phyloP scores from a whole-genome alignment of 2,329 filamentous ascomycete genomes.

The Fusarium palustre region DNA sequence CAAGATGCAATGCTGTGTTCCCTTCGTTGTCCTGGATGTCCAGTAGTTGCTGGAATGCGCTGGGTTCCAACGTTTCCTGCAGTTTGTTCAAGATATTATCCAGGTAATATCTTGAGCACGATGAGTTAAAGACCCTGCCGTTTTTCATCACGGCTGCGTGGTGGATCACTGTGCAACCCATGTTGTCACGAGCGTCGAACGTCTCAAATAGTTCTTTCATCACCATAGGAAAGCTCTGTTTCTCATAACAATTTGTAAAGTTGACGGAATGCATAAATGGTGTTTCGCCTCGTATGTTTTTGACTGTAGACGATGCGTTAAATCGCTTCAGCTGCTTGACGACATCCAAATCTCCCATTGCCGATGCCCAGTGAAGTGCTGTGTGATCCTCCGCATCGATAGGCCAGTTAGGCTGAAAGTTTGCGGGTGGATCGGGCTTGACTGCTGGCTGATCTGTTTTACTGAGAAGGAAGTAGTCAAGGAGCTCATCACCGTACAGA shows the following conservation, averaged over 20 bases:
- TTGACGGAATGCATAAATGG: slow-evolving; percentile 94
- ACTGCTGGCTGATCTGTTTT: slow-evolving; percentile 80
- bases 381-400: slow-evolving; percentile 95
- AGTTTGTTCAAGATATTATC: slow-evolving; percentile 91
- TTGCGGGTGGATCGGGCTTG: slow-evolving; percentile 81
- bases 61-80: slow-evolving; percentile 78
- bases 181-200: slow-evolving; percentile 81
- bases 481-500: slow-evolving; percentile 89
- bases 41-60: slow-evolving; percentile 81
- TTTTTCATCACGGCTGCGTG: slow-evolving; percentile 91
- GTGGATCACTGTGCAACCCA: slow-evolving; percentile 90
- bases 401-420: slow-evolving; percentile 89
- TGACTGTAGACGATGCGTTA: slow-evolving; percentile 77
- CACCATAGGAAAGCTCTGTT: slow-evolving; percentile 86
- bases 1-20: slow-evolving; percentile 83
- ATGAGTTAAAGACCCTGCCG: slow-evolving; percentile 83
- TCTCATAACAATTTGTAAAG: slow-evolving; percentile 97
- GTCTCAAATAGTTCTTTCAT: slow-evolving; percentile 87
- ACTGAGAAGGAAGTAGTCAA: slow-evolving; percentile 95
- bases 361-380: slow-evolving; percentile 95
- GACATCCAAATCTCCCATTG: slow-evolving; percentile 95
- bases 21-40: slow-evolving; percentile 87
- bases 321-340: slow-evolving; percentile 88
- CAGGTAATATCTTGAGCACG: slow-evolving; percentile 91
- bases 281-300: slow-evolving; percentile 83